Evolutionary conservation across 345 rosid species (phyloP).

Genomic region (Dovyalis caffra): DNA sequence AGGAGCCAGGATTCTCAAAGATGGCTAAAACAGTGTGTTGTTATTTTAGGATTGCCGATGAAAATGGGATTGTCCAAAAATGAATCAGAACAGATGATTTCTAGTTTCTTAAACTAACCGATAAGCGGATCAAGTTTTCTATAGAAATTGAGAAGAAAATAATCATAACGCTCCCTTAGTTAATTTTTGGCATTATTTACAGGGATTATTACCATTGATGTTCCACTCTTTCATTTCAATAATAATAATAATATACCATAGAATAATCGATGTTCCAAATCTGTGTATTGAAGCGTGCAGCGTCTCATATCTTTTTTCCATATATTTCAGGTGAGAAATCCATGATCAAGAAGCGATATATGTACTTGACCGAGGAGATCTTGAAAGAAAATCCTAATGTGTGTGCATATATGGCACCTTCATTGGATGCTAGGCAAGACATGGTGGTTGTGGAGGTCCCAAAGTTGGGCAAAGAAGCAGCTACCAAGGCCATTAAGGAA

Average conservation of each 20-base stretch:
- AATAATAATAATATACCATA: background rate
- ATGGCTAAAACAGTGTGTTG: background rate
- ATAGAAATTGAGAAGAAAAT: background rate
- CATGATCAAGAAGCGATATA: constrained; percentile 58
- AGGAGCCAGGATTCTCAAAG: background rate
- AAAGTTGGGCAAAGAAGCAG: constrained; percentile 77
- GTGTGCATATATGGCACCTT: constrained; percentile 69
- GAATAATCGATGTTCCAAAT: background rate
- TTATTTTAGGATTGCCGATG: too few relatives aligned
- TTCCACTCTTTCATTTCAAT: background rate
- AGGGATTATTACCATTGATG: background rate
- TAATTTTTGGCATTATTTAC: background rate
- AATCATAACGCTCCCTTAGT: background rate
- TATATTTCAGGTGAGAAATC: constrained; percentile 61
- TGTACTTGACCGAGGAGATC: constrained; percentile 67
- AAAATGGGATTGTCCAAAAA: background rate
- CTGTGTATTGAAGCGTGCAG: background rate
- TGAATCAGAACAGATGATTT: background rate
- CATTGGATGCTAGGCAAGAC: constrained; percentile 71
- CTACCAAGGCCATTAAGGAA: constrained; percentile 67
- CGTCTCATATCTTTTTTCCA: background rate
- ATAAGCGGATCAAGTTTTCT: background rate
- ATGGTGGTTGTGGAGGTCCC: constrained; percentile 80
- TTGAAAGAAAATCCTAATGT: constrained; percentile 54
- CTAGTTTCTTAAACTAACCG: background rate